A percentile compares a stretch with the other conserved stretches of the same genome.
Evolutionary conservation across 805 yeast genomes (phyloP).

Genomic region (Candida pini): DNA sequence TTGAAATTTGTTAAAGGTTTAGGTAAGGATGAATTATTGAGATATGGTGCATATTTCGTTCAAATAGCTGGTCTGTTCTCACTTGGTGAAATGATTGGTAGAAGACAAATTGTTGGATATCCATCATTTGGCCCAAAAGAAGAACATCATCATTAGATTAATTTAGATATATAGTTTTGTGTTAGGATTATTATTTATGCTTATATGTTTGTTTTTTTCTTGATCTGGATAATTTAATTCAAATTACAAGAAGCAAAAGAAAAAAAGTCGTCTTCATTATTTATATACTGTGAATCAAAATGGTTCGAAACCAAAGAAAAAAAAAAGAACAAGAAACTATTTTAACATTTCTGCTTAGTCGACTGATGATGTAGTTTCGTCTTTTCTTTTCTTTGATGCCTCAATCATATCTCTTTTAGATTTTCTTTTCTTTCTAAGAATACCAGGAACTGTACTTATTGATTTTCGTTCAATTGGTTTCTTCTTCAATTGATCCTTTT

Average conservation of each 20-base stretch:
- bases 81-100: slow-evolving; percentile 93
- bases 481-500: slow-evolving; percentile 54
- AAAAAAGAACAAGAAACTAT: too few relatives aligned
- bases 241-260: too few relatives aligned
- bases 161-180: neutral
- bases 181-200: neutral
- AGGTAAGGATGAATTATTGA: slow-evolving; percentile 51
- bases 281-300: too few relatives aligned
- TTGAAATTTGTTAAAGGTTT: slow-evolving; percentile 34
- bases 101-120: slow-evolving; percentile 91
- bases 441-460: slow-evolving; percentile 79
- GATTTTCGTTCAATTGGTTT: slow-evolving; percentile 59
- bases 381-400: slow-evolving; percentile 63
- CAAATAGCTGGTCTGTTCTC: slow-evolving; percentile 90
- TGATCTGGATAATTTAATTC: too few relatives aligned
- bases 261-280: too few relatives aligned
- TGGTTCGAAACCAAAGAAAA: too few relatives aligned
- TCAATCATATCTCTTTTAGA: slow-evolving; percentile 66
- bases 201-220: too few relatives aligned
- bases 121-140: slow-evolving; percentile 51
- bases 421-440: slow-evolving; percentile 58
- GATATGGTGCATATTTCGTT: slow-evolving; percentile 68
- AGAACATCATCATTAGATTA: slow-evolving; percentile 22
- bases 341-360: too few relatives aligned
- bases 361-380: too few relatives aligned